A percentile compares a stretch with the other conserved stretches of the same genome.
These are phyloP conservation scores for Trypanosoma grayi DNA, from an alignment of 208 protist species.

Conservation along the genomic window DNA sequence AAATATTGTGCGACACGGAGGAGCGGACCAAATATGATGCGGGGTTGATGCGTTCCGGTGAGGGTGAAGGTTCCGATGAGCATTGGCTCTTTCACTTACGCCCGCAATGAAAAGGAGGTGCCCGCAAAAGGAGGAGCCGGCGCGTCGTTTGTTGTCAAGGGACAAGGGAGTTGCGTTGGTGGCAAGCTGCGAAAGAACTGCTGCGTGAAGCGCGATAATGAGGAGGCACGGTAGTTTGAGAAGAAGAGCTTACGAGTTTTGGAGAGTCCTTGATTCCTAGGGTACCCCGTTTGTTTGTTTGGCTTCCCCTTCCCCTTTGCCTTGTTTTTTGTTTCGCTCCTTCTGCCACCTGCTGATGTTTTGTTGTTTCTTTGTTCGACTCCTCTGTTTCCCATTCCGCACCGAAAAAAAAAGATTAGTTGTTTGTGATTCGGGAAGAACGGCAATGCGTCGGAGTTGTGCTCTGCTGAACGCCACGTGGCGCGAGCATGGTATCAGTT, in stretches of 20 bases:
- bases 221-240: too few species aligned
- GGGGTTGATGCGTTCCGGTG: conserved; percentile 22
- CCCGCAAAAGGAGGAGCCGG: too few species aligned
- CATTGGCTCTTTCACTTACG: conserved; percentile 55
- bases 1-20: conserved; percentile 66
- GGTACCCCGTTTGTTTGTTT: not conserved
- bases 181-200: too few species aligned
- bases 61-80: not conserved
- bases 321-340: too few species aligned
- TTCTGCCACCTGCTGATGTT: not conserved
- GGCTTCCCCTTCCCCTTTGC: conserved; percentile 2
- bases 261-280: not conserved
- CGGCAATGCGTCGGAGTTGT: conserved; percentile 65
- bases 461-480: conserved; percentile 51
- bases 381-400: too few species aligned
- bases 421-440: not conserved
- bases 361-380: conserved; percentile 1
- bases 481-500: conserved; percentile 89
- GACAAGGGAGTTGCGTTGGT: too few species aligned
- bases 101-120: conserved; percentile 17
- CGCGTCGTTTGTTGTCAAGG: too few species aligned
- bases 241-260: too few species aligned
- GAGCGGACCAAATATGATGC: conserved; percentile 67
- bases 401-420: conserved; percentile 1
- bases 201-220: too few species aligned